Base-by-base conservation (phyloP, 495 filamentous ascomycete genomes). In the Tuber umbilicatum region DNA sequence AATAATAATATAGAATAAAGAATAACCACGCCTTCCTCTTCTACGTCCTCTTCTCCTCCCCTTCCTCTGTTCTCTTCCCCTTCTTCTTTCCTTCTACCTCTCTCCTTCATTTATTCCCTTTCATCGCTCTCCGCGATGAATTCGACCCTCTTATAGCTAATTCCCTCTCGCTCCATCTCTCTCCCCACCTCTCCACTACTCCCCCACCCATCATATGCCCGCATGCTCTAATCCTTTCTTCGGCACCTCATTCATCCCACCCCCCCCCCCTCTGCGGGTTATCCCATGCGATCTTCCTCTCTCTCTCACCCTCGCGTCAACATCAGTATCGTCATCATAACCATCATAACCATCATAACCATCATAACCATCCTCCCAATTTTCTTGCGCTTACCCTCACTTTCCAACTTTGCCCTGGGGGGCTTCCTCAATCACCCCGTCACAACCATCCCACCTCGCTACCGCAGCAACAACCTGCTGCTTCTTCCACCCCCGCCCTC, bases 191-290 rank as follows among this genome's bases (percentile, higher is more conserved):
- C 50, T 14, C 50, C 50, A 23, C 47, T 60, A 16, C 55, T 27
- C 55, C 3, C 55, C 55, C 27, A 64, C 55, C 55, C 55, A 64
- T 35, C 16, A 12, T 17, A 35, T 64, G 12, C 27, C 55, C 55
- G 27, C 27, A 55, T 37, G 21, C 35, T 42, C 39, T 17, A 37
- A 68, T 23, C 74, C 60, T 75, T 75, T 73, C 69, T 69, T 73
- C 31, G 42, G 23, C 74, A 43, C 74, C 55, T 6, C 70, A 45
- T 69, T 27, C 42, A 50, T 31, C 55, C 31, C 10, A 37, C 68
- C 40, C 50, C n/a, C 69, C 55, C 71, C 50, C 50, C 55, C 60
- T 71, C 50, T 69, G 41, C 73, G 68, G 60, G 64, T 31, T 68
- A 60, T 60, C 70, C 60, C 41, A 10, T 72, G 64, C 73, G 16